Base-by-base conservation (phyloP, 108 stramenopile species). In the Skeletonema tropicum region DNA sequence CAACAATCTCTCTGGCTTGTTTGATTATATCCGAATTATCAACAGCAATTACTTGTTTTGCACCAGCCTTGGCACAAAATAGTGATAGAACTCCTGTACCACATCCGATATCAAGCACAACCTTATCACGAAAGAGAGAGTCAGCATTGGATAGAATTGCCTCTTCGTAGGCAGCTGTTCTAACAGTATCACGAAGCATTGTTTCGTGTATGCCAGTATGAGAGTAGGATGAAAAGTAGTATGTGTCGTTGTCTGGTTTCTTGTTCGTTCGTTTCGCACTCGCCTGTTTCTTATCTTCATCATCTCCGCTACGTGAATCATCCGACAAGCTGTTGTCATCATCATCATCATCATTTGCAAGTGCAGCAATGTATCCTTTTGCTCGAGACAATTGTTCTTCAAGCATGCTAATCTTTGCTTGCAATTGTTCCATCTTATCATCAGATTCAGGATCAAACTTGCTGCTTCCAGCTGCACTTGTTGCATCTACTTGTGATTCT, bases 191-290 rank as follows among this genome's bases (percentile, higher is more conserved):
- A 35, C 86, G 75, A 14, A 95, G 88, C 94, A 95, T 95, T 13
- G 90, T 92, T 66, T 94, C 91, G 73, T 96, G 95, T 58, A 96
- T 96, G 32, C 84, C 85, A 41, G 88, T 88, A 68, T 92, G 86
- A 23, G 87, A 88, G 66, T 96, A 96, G 13, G 80, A 84, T 33
- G 81, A 62, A 60, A 88, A 93, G 82, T 93, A 93, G 57, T 89
- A 88, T 6, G 83, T 74, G 48, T 85, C 87, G 52, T 87, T 83
- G 60, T 86, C 85, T 45, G 59, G 60, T 57, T 29, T 39, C 9
- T 23, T 58, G 42, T 23, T 58, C 26, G 36, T 71, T 25, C 12
- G 32, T 38, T 60, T 66, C 13, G 13, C 33, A 29, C 36, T 25
- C 33, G 38, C 13, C 11, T 45, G 57, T 41, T 31, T 60, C 45